These are phyloP conservation scores for Lentinula edodes DNA, from an alignment of 768 basidiomycete species.

Conservation along the genomic window DNA sequence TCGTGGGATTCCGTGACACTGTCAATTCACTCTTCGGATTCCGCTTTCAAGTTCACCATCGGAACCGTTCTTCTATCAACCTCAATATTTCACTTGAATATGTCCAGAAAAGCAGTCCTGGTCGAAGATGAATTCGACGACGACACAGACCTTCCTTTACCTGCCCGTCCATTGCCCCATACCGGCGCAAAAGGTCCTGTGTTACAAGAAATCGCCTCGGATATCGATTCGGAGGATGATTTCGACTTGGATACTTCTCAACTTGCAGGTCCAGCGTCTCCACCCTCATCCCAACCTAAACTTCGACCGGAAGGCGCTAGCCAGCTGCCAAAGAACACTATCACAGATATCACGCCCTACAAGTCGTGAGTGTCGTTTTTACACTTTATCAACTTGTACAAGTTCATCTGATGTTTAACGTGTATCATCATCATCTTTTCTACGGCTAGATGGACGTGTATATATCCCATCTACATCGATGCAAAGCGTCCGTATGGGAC, in stretches of 20 bases:
- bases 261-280: constrained; percentile 53
- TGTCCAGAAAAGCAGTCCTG: constrained; percentile 68
- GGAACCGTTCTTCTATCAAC: background rate
- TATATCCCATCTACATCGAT: constrained; percentile 97
- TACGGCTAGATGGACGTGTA: constrained; percentile 76
- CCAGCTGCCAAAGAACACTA: constrained; percentile 25
- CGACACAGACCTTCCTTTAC: constrained; percentile 87
- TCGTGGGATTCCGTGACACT: constrained; percentile 17
- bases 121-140: constrained; percentile 87
- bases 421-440: background rate
- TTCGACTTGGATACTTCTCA: constrained; percentile 30
- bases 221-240: constrained; percentile 38
- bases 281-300: constrained; percentile 26
- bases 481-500: constrained; percentile 85
- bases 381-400: background rate
- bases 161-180: constrained; percentile 57
- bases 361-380: constrained; percentile 54
- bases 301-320: constrained; percentile 13
- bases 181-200: constrained; percentile 70
- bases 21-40: background rate
- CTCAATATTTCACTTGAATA: constrained; percentile 18
- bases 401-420: background rate
- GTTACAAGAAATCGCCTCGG: constrained; percentile 65
- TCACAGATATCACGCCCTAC: constrained; percentile 77
- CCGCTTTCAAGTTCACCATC: background rate